A percentile compares a stretch with the other conserved stretches of the same genome.
Evolutionary conservation across 2,329 filamentous ascomycete genomes (phyloP).

Genomic region (Pseudomassariella vexata): DNA sequence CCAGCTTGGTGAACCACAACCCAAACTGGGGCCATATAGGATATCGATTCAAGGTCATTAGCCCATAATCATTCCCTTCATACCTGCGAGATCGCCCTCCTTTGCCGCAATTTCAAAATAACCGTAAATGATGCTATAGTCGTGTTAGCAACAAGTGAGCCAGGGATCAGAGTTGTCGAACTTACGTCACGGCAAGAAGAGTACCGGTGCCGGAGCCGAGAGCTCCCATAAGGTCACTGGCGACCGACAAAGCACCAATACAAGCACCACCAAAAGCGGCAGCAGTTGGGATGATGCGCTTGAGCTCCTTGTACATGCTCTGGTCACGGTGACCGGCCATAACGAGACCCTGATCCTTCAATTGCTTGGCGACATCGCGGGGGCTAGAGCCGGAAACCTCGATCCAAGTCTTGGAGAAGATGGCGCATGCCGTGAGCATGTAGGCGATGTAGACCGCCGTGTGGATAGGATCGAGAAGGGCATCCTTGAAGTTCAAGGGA

Average conservation of each 20-base stretch:
- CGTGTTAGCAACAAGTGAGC: constrained; percentile 26
- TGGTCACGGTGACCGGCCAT: constrained; percentile 99
- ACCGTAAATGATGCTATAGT: constrained; percentile 85
- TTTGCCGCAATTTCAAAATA: constrained; percentile 99
- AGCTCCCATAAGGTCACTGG: constrained; percentile 91
- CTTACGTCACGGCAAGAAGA: constrained; percentile 95
- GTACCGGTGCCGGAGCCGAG: constrained; percentile 97
- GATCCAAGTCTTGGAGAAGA: constrained; percentile 99
- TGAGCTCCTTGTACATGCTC: constrained; percentile 99
- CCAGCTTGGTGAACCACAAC: too few species aligned
- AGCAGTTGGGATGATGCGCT: constrained; percentile 97
- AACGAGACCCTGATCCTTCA: constrained; percentile 98
- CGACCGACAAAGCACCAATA: constrained; percentile 94
- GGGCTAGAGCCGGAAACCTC: constrained; percentile 97
- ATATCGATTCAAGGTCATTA: constrained; percentile 28
- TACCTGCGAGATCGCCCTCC: constrained; percentile 87
- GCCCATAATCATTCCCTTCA: constrained; percentile 69
- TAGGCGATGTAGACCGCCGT: constrained; percentile 92
- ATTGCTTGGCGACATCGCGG: constrained; percentile 96
- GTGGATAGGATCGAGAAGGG: constrained; percentile 93
- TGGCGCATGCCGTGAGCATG: constrained; percentile 94
- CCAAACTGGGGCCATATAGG: not conserved
- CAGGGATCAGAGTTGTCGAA: constrained; percentile 20
- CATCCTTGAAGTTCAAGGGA: constrained; percentile 94
- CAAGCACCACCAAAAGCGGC: constrained; percentile 98